Conservation (phyloP, 139 green algal genomes). For the Tetraselmis chui region DNA sequence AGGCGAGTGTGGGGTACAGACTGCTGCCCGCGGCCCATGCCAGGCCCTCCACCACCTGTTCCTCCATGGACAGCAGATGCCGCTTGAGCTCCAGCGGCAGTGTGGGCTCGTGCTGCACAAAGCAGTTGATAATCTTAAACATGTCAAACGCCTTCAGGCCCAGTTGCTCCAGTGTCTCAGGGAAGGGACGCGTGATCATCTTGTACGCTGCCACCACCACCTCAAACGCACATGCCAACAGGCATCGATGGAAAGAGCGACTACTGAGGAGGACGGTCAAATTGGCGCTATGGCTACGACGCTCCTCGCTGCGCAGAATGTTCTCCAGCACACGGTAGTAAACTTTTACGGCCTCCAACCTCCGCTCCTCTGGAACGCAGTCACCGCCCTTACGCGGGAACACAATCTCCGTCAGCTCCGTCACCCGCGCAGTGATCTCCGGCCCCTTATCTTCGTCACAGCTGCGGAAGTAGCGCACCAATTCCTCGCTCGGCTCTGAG, state of each 20-base stretch:
- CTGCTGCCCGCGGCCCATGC: conserved; percentile 57
- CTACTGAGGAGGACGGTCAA: conserved; percentile 26
- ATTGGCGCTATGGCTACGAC: not conserved
- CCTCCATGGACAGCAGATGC: conserved; percentile 66
- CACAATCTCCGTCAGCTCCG: conserved; percentile 21
- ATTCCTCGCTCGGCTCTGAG: conserved; percentile 12
- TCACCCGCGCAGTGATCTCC: conserved; percentile 5
- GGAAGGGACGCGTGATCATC: conserved; percentile 35
- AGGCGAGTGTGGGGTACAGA: conserved; percentile 46
- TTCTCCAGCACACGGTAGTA: conserved; percentile 56
- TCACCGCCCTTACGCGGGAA: conserved; percentile 15
- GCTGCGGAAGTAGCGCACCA: conserved; percentile 23
- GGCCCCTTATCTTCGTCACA: conserved; percentile 2
- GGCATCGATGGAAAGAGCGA: conserved; percentile 43
- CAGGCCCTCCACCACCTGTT: conserved; percentile 59
- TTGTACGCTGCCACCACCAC: conserved; percentile 44
- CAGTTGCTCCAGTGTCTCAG: conserved; percentile 42
- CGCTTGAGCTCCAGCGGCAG: conserved; percentile 56
- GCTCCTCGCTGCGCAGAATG: conserved; percentile 43
- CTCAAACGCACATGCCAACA: conserved; percentile 51
- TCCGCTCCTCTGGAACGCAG: too few species aligned
- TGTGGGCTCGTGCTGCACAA: conserved; percentile 40
- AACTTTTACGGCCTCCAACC: conserved; percentile 44
- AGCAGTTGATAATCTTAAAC: conserved; percentile 57
- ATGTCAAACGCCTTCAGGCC: conserved; percentile 67